Conservation (phyloP, 768 basidiomycete species). For the Trametes villosa region DNA sequence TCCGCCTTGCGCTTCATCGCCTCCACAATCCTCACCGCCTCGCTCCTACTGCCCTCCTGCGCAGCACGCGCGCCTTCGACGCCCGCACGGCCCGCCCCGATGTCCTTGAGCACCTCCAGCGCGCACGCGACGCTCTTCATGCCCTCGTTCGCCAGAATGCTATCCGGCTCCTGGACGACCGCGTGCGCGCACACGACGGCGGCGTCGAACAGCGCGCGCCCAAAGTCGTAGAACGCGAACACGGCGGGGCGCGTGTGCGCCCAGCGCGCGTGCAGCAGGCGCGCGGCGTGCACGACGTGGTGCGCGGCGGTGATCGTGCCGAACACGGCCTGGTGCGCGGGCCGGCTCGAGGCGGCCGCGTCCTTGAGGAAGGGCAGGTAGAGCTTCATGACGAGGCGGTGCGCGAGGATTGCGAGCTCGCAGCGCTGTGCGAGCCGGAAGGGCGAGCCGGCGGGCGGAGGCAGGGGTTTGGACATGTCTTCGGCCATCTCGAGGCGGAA, state of each 20-base stretch:
- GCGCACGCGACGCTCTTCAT: conserved; percentile 50
- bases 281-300: conserved; percentile 57
- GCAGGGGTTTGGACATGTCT: conserved; percentile 30
- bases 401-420: conserved; percentile 63
- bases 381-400: conserved; percentile 63
- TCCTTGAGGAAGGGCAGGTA: conserved; percentile 67
- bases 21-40: conserved; percentile 46
- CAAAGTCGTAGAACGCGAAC: conserved; percentile 62
- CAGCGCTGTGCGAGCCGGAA: conserved; percentile 55
- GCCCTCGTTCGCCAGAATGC: conserved; percentile 52
- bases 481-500: conserved; percentile 50
- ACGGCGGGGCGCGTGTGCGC: conserved; percentile 47
- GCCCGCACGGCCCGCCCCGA: conserved; percentile 25
- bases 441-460: conserved; percentile 34
- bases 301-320: conserved; percentile 71
- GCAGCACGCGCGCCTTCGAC: conserved; percentile 36
- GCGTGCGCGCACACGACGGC: conserved; percentile 67
- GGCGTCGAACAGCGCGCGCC: conserved; percentile 67
- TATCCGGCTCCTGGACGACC: conserved; percentile 55
- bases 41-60: conserved; percentile 38
- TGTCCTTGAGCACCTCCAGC: conserved; percentile 47
- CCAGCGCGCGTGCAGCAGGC: conserved; percentile 46
- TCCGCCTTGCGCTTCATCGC: conserved; percentile 47
- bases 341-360: conserved; percentile 33
- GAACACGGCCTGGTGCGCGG: conserved; percentile 56